Evolutionary conservation across 352 stramenopile species (phyloP).

Genomic region (Phytopythium helicoides): DNA sequence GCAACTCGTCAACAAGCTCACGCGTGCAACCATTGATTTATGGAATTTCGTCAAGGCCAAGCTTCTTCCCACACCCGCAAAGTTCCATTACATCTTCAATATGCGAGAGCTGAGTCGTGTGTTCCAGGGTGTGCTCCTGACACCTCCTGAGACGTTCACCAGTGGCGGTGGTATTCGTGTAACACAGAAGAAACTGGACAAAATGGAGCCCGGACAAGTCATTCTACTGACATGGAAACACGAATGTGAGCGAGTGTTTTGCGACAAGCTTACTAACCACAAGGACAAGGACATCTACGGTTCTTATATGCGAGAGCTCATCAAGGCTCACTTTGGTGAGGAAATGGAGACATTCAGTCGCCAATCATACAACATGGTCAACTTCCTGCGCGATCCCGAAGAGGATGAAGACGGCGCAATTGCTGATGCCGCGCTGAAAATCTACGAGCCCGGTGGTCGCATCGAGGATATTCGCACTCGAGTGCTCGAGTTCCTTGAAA

Average conservation of each 20-base stretch:
- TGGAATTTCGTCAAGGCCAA: conserved; percentile 98
- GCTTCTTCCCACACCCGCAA: conserved; percentile 96
- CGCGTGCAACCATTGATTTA: conserved; percentile 94
- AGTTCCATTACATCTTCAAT: conserved; percentile 99
- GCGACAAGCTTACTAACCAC: conserved; percentile 96
- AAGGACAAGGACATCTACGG: conserved; percentile 97
- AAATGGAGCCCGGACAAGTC: conserved; percentile 91
- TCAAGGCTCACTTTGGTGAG: conserved; percentile 90
- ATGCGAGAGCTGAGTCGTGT: conserved; percentile 98
- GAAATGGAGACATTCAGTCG: conserved; percentile 71
- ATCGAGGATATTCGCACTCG: conserved; percentile 91
- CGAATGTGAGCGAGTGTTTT: conserved; percentile 97
- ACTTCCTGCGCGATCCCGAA: conserved; percentile 96
- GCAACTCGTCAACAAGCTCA: conserved; percentile 92
- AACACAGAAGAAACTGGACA: conserved; percentile 79
- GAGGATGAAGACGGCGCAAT: conserved; percentile 96
- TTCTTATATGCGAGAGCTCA: conserved; percentile 90
- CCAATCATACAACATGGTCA: conserved; percentile 94
- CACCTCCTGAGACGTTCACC: conserved; percentile 93
- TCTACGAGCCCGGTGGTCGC: conserved; percentile 96
- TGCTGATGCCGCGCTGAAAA: conserved; percentile 93
- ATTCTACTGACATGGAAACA: conserved; percentile 97
- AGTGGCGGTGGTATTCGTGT: conserved; percentile 86
- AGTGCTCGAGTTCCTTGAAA: conserved; percentile 94
- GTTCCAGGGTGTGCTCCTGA: conserved; percentile 97